These are phyloP conservation scores for Escovopsis sp. DNA, from an alignment of 2,329 filamentous ascomycete species.

Conservation along the genomic window DNA sequence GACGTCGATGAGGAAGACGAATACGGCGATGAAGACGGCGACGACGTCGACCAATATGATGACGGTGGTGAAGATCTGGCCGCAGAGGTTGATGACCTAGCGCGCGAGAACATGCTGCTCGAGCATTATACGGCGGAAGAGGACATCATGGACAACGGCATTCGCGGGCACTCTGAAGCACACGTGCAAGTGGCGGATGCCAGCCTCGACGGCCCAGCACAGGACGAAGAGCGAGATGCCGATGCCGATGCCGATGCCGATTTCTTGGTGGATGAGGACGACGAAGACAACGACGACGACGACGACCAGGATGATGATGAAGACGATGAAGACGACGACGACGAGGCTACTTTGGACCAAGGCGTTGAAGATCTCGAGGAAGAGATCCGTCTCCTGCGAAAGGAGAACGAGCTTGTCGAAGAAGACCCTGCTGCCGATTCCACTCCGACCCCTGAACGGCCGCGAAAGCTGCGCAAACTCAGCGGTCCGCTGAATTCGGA, in stretches of 20 bases:
- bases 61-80: conserved; percentile 1
- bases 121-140: neutral
- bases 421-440: conserved; percentile 9
- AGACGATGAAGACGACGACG: conserved; percentile 8
- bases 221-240: neutral
- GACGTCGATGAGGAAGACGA: conserved; percentile 10
- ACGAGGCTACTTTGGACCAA: conserved; percentile 4
- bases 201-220: too few relatives aligned
- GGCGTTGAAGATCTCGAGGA: conserved; percentile 13
- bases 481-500: conserved; percentile 4
- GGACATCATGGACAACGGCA: neutral
- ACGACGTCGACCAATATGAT: conserved; percentile 3
- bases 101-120: neutral
- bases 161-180: too few relatives aligned
- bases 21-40: conserved; percentile 8
- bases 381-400: conserved; percentile 28
- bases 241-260: conserved; percentile 3
- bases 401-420: conserved; percentile 22
- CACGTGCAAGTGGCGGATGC: too few relatives aligned
- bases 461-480: neutral
- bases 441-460: neutral
- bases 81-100: neutral
- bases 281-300: conserved; percentile 9
- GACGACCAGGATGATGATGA: conserved; percentile 7
- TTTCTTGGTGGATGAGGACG: conserved; percentile 6